These are phyloP conservation scores for Copromyces sp. DNA, from an alignment of 495 filamentous ascomycete genomes.

Conservation along the genomic window DNA sequence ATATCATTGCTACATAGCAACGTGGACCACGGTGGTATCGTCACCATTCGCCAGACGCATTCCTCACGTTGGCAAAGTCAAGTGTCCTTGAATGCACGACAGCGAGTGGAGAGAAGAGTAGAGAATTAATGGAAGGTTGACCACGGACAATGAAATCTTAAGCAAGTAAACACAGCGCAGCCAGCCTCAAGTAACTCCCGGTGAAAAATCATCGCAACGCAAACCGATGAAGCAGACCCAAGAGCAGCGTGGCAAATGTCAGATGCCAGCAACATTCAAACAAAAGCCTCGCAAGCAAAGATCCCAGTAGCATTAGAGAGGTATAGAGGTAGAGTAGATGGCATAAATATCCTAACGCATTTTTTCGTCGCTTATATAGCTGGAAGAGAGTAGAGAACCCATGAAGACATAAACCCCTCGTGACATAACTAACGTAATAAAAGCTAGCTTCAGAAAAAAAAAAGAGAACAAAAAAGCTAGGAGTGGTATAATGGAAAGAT, in stretches of 20 bases:
- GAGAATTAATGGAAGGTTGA: no score
- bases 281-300: background rate
- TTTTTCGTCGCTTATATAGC: background rate
- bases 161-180: background rate
- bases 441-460: no score
- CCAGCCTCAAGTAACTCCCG: no score
- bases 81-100: no score
- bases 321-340: background rate
- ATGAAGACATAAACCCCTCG: background rate
- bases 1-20: no score
- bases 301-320: background rate
- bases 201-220: background rate
- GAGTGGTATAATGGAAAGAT: background rate
- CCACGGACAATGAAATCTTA: no score
- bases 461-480: constrained; percentile 2
- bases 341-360: background rate
- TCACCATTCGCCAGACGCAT: no score
- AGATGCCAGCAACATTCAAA: background rate
- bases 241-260: background rate
- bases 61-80: no score
- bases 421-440: no score
- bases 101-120: background rate
- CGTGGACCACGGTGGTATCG: no score
- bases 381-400: background rate
- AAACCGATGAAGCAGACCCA: background rate